Evolutionary conservation across 163 green algal species (phyloP).

Genomic region (Chlamydomonas reinhardtii): DNA sequence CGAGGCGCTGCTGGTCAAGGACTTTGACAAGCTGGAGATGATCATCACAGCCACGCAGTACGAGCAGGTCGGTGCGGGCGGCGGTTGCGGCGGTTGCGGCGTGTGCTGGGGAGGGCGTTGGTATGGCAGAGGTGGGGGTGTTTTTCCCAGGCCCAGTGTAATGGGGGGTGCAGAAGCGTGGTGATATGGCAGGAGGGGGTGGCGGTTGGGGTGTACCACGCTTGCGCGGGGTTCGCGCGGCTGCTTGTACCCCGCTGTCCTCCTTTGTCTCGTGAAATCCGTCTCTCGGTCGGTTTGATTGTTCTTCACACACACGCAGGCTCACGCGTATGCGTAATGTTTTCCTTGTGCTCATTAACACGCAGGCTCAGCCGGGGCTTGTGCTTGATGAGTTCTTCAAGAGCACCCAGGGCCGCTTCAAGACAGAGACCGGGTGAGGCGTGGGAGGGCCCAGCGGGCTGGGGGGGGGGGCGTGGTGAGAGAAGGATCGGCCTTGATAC

Average conservation of each 20-base stretch:
- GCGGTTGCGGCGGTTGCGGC: background rate
- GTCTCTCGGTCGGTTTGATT: background rate
- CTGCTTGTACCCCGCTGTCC: background rate
- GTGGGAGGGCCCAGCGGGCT: background rate
- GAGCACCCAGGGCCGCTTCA: conserved; percentile 82
- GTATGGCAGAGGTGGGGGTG: too few relatives aligned
- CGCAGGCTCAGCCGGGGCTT: conserved; percentile 70
- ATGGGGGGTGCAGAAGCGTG: too few relatives aligned
- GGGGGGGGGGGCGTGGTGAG: too few relatives aligned
- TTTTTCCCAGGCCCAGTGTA: too few relatives aligned
- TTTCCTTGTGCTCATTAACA: too few relatives aligned
- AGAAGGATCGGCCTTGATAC: too few relatives aligned
- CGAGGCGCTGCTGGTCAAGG: conserved; percentile 91
- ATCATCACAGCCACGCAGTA: conserved; percentile 85
- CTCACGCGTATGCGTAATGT: too few relatives aligned
- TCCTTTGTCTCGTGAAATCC: background rate
- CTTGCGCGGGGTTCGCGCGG: background rate
- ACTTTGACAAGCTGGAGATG: conserved; percentile 98
- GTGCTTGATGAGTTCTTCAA: conserved; percentile 92
- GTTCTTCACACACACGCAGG: background rate
- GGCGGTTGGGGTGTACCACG: too few relatives aligned
- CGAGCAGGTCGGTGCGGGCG: conserved; percentile 20
- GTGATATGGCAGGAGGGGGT: too few relatives aligned
- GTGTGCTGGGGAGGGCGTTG: background rate
- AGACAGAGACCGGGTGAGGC: conserved; percentile 70